These are phyloP conservation scores for Blepharisma japonicum DNA, from an alignment of 73 alveolate genomes.

Conservation along the genomic window DNA sequence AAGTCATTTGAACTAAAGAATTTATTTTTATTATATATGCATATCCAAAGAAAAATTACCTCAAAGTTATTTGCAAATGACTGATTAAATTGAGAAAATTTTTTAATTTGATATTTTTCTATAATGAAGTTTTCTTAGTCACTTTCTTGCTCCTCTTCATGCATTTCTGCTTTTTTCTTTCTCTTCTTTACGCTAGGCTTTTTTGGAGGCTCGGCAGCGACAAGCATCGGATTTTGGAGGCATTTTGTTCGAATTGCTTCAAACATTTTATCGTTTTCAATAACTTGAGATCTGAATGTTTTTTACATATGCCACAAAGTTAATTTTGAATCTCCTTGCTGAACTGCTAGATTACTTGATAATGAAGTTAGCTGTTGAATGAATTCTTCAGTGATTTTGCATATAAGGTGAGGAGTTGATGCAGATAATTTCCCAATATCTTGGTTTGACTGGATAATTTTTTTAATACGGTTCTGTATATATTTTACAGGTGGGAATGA, in stretches of 20 bases:
- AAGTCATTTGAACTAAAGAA: no score
- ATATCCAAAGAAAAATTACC: no score
- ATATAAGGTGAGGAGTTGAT: conserved; percentile 4
- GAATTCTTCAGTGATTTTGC: conserved; percentile 12
- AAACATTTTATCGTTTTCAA: neutral
- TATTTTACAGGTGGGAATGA: neutral
- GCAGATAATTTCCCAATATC: conserved; percentile 9
- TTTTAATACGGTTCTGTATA: neutral
- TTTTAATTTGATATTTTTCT: no score
- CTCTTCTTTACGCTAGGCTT: neutral
- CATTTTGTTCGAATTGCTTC: neutral
- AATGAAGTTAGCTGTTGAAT: neutral
- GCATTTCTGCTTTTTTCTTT: neutral
- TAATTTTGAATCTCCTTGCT: neutral
- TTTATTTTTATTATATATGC: no score
- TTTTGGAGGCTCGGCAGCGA: conserved; percentile 3
- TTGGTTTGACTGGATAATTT: neutral
- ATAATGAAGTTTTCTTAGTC: no score
- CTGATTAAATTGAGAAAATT: no score
- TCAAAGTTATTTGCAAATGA: no score
- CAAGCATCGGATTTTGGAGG: neutral
- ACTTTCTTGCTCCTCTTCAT: no score
- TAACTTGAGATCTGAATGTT: conserved; percentile 1
- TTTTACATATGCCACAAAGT: conserved; percentile 12
- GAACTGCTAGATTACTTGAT: neutral